Evolutionary conservation across 768 basidiomycete species (phyloP).

Genomic region (Auriculariales sp.): DNA sequence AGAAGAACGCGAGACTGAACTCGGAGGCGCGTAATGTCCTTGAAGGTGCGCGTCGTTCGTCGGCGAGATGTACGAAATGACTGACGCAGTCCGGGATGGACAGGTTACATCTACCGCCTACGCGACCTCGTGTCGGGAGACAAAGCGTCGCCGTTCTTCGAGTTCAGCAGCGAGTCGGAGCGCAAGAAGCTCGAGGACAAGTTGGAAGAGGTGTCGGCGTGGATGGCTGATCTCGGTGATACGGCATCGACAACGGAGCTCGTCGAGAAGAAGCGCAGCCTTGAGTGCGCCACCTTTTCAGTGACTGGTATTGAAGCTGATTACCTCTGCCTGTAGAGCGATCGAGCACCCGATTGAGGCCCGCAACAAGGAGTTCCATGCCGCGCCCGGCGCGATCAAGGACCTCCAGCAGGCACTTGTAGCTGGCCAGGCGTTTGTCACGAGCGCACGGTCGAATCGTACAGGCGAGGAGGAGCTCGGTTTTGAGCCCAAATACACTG

Average conservation of each 20-base stretch:
- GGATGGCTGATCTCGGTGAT: slow-evolving; percentile 80
- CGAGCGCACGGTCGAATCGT: slow-evolving; percentile 61
- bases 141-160: slow-evolving; percentile 60
- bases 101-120: slow-evolving; percentile 84
- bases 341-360: slow-evolving; percentile 72
- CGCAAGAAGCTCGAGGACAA: slow-evolving; percentile 47
- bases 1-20: slow-evolving; percentile 56
- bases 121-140: slow-evolving; percentile 65
- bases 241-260: slow-evolving; percentile 63
- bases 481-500: slow-evolving; percentile 66
- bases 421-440: slow-evolving; percentile 51
- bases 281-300: slow-evolving; percentile 53
- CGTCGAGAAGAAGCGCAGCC: slow-evolving; percentile 53
- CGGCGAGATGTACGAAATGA: no score
- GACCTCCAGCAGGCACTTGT: slow-evolving; percentile 66
- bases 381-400: slow-evolving; percentile 74
- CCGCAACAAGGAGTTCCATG: slow-evolving; percentile 80
- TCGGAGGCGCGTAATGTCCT: slow-evolving; percentile 87
- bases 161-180: slow-evolving; percentile 67
- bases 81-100: no score
- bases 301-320: neutral
- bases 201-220: slow-evolving; percentile 59
- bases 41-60: no score
- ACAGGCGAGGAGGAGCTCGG: slow-evolving; percentile 47
- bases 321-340: slow-evolving; percentile 25